phyloP scores from a whole-genome alignment of 2,329 filamentous ascomycete genomes.

The Eurotiales sp. region DNA sequence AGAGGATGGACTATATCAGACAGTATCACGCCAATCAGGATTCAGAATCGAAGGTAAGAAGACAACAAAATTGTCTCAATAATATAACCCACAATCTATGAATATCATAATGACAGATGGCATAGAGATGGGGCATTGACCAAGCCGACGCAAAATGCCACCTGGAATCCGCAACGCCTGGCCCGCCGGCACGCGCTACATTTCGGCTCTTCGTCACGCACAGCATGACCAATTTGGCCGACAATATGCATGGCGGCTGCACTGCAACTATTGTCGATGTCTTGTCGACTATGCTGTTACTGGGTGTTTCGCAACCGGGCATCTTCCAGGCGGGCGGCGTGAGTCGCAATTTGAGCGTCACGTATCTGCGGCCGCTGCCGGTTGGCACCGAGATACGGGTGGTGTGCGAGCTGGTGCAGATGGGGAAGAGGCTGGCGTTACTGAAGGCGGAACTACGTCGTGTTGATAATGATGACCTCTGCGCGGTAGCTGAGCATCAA shows the following conservation, averaged over 20 bases:
- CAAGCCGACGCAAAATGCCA: constrained; percentile 24
- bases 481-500: constrained; percentile 61
- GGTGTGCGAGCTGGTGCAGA: constrained; percentile 56
- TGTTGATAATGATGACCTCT: constrained; percentile 50
- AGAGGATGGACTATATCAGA: background rate
- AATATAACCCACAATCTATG: background rate
- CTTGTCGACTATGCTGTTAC: constrained; percentile 58
- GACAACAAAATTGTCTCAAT: background rate
- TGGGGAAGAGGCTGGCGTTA: constrained; percentile 53
- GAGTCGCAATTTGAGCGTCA: constrained; percentile 62
- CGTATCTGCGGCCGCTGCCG: constrained; percentile 62
- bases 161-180: constrained; percentile 35
- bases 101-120: background rate
- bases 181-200: constrained; percentile 31
- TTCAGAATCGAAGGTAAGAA: background rate
- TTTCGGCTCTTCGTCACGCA: constrained; percentile 63
- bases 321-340: constrained; percentile 63
- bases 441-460: constrained; percentile 55
- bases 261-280: constrained; percentile 65
- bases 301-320: constrained; percentile 55
- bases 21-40: background rate
- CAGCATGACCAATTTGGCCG: constrained; percentile 84
- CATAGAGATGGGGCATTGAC: constrained; percentile 11
- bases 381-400: constrained; percentile 51
- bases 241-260: constrained; percentile 86